Evolutionary conservation across 2,329 filamentous ascomycete species (phyloP), one percentile per base, ranked within the genome.

Genomic region (Trichoderma atroviride): DNA sequence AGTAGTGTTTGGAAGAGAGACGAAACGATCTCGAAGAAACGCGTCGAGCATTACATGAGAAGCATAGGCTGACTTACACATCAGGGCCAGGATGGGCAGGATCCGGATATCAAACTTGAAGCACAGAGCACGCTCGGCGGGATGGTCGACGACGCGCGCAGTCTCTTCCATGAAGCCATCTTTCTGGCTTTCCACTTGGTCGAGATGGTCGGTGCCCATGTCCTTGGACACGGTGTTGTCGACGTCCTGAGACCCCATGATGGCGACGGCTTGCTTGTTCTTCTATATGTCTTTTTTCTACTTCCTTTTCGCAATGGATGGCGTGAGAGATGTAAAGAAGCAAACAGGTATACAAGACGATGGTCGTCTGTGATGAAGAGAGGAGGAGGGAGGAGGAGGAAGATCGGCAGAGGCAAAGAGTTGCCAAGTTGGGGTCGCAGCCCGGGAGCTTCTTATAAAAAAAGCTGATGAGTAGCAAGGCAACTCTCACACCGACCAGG

Each of bases 91-190:
- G 4, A 87, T 81, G 1, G 86, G 86, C 71, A 88, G 74, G 11
- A 88, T 76, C 24, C 85, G 83, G 24, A 85, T 75, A 74, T 88
- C 86, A 69, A 88, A 84, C 75, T 87, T 87, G 75, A 83, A 82
- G 72, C 84, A 85, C 7, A 88, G 78, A 0, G 80, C 80, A 27
- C 81, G 80, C 76, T 88, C 86, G 16, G 85, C 84, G 7, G 75
- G 78, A n/a, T 79, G 79, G 70, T 80, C 77, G 19, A 81, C 57
- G 47, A 80, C 77, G 31, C 73, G 74, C 5, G 75, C 75, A 40
- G 73, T 77, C 53, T 74, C 74, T 40, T 72, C 73, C 5, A 57
- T 37, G 13, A 68, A 50, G 40, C 59, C 68, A 16, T 71, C 50
- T 50, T 73, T 71, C 14, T 58, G 43, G 43, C 70, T 69, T 27